phyloP scores from a whole-genome alignment of 345 rosid species.

The Eucalyptus regnans region DNA sequence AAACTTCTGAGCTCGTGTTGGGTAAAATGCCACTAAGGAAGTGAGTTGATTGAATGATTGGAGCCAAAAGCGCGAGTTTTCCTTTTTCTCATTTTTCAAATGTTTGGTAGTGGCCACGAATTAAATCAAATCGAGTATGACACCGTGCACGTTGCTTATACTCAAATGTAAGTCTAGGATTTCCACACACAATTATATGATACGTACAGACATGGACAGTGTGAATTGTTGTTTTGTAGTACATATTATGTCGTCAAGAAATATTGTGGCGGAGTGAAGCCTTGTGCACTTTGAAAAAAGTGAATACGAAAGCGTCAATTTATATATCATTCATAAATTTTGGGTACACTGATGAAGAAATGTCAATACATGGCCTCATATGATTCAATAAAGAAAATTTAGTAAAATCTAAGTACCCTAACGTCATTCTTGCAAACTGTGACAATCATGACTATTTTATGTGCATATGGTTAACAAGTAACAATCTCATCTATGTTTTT shows the following conservation, averaged over 20 bases:
- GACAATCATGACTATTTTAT: neutral
- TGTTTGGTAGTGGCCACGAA: neutral
- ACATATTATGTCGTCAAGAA: neutral
- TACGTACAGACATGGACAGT: neutral
- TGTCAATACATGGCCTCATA: neutral
- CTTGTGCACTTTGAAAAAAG: neutral
- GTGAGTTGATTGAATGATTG: neutral
- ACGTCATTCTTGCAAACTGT: neutral
- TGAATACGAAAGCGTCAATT: neutral
- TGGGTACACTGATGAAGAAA: neutral
- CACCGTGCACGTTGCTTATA: neutral
- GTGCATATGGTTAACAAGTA: neutral
- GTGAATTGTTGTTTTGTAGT: neutral
- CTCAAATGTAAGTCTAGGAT: neutral
- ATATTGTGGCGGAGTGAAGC: neutral
- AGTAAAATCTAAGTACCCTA: neutral
- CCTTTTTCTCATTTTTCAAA: neutral
- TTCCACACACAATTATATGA: neutral
- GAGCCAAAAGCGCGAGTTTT: neutral
- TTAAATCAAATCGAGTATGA: neutral
- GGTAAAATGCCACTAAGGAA: neutral
- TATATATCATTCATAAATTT: neutral
- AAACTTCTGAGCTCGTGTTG: neutral
- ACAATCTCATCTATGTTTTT: neutral
- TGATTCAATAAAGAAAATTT: neutral